Evolutionary conservation across 2,329 filamentous ascomycete species (phyloP), one percentile per base, ranked within the genome.

Genomic region (Epichloe uncinata): DNA sequence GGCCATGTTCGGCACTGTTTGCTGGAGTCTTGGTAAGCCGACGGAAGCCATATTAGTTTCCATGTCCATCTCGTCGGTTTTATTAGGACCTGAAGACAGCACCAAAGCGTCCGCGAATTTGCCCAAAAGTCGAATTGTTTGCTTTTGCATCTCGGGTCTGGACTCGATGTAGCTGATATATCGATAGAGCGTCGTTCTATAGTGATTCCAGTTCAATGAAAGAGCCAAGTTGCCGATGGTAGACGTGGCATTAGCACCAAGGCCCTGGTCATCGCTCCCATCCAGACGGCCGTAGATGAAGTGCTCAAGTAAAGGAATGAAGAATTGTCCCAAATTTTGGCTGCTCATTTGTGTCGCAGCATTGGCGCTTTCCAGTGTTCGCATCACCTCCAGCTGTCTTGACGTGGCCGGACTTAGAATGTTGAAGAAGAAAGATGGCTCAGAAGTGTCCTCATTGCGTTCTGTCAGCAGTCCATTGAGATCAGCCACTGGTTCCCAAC

Each of bases 271-370:
- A 62, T 95, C 88, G 20, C 65, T 72, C 8, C 75, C 73, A 45
- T 88, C 85, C 4, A 78, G 79, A 52, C 85, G 81, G 52, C 89
- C 85, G 61, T 95, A 91, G 22, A 96, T 84, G 61, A 97, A 97
- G 62, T 96, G 90, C 62, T 98, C 93, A 9, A 97, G 74, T 18
- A 98, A 73, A 0, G 93, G 94, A 41, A 97, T 79, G 62, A 97
- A 87, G 60, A 96, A 85, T 16, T 91, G 84, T 52, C 84, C 82
- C 54, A 95, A 75, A 59, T 94, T 95, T 48, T 81, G 80, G 59
- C 87, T 85, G 53, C 77, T 77, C 52, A 98, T 71, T 45, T 79
- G 73, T 13, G 78, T 74, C 50, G 75, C 74, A 9, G 72, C 65
- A 49, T 87, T 86, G 54, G 84, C 83, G 8, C 75, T 70, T 50